Base-by-base conservation (phyloP, 345 rosid species). In the Lepidium didymum region DNA sequence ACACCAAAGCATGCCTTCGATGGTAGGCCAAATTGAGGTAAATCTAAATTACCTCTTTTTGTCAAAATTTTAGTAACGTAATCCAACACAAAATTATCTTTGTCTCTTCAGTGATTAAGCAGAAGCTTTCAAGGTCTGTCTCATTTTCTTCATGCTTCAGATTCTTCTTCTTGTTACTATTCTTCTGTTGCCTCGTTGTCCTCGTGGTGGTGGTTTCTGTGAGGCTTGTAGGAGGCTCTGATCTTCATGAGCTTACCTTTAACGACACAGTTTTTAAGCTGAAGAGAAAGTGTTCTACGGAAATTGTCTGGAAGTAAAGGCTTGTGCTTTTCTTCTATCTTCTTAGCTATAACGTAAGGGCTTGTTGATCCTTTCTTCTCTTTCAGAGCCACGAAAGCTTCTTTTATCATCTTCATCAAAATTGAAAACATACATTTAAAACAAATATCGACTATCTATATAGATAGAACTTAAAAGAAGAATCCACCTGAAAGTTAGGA, bases 301-400 rank as follows among this genome's bases (percentile, higher is more conserved):
- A 89, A 92, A 66, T 79, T 92, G 31, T 78, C 80, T 0, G 98
- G 96, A 0, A 92, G 82, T 15, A 72, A 78, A 2, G 91, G 69
- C 38, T 87, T 87, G 83, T 89, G 85, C 75, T 89, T 86, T 71
- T 77, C 89, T 42, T 86, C 92, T 85, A 92, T 86, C 80, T 76
- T 75, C 77, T 89, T 89, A 9, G 87, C 89, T 71, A 92, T 86
- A 7, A 91, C 96, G 69, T 86, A 85, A 1, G 92, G 92, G 59
- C 98, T 92, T 0, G 95, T 92, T 0, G 95, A 89, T 18, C 98
- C 98, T 15, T 83, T 78, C 69, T 83, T 87, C 41, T 92, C 95
- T 47, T 81, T 78, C 73, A 87, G 55, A 10, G 74, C 83, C 82
- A 74, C 25, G 10, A 92, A 67, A 5, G 96, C 94, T 46, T 92